Evolutionary conservation across 768 basidiomycete genomes (phyloP).

Genomic region (Suillus subalutaceus): DNA sequence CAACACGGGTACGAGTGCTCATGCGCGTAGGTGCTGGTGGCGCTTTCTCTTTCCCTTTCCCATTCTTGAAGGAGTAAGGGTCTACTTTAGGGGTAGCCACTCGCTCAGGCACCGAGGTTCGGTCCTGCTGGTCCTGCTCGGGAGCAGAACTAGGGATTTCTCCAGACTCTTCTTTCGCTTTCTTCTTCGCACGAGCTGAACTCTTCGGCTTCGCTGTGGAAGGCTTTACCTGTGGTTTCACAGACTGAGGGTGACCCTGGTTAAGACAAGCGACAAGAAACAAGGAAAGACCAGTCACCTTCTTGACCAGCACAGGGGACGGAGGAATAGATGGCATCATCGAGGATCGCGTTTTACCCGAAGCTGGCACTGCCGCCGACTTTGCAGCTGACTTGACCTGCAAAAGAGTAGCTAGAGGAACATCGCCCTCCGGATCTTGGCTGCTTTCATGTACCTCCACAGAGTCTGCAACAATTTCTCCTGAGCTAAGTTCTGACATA

Average conservation of each 20-base stretch:
- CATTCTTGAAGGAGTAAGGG: constrained; percentile 13
- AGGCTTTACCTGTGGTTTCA: constrained; percentile 13
- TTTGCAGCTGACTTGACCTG: constrained; percentile 25
- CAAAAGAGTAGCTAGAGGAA: constrained; percentile 44
- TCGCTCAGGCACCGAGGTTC: constrained; percentile 15
- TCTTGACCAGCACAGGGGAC: constrained; percentile 13
- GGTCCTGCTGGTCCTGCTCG: constrained; percentile 45
- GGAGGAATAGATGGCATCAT: constrained; percentile 11
- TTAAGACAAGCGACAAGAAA: neutral
- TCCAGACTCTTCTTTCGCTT: constrained; percentile 29
- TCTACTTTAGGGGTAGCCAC: constrained; percentile 12
- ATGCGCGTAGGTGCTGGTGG: constrained; percentile 12
- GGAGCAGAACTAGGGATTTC: constrained; percentile 65
- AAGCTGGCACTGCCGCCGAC: constrained; percentile 17
- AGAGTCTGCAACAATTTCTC: constrained; percentile 33
- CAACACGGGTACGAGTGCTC: constrained; percentile 10
- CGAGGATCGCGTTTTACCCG: constrained; percentile 4
- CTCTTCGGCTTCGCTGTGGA: constrained; percentile 17
- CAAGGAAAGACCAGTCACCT: constrained; percentile 19
- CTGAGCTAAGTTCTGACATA: constrained; percentile 23
- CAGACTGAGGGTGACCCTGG: neutral
- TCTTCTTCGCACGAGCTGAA: constrained; percentile 13
- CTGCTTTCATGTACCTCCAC: constrained; percentile 34
- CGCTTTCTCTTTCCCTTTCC: neutral
- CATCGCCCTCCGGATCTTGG: constrained; percentile 43